Percentiles rank a stretch among this genome's conserved stretches.
Evolutionary conservation across 495 filamentous ascomycete genomes (phyloP).

Genomic region (Hypoxylon subgilvum): DNA sequence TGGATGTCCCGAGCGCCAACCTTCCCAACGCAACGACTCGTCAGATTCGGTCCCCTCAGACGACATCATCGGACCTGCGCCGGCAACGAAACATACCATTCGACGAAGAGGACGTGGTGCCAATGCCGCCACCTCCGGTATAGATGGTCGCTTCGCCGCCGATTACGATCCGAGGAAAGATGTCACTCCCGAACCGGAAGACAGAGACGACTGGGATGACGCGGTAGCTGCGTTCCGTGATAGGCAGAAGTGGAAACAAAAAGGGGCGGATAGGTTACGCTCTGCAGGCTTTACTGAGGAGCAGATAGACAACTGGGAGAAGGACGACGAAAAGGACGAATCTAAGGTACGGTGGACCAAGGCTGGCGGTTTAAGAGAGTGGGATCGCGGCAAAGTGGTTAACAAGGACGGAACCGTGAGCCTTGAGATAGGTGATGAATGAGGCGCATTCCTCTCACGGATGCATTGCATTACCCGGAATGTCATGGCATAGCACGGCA

Average conservation of each 20-base stretch:
- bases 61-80: constrained; percentile 78
- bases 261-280: constrained; percentile 77
- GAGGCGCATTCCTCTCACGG: neutral
- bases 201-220: constrained; percentile 78
- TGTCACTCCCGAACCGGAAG: constrained; percentile 61
- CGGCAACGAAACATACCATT: constrained; percentile 59
- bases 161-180: constrained; percentile 81
- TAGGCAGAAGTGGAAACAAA: constrained; percentile 77
- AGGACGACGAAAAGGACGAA: constrained; percentile 64
- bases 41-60: constrained; percentile 78
- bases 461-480: constrained; percentile 13
- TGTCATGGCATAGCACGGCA: constrained; percentile 5
- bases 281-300: constrained; percentile 80
- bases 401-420: constrained; percentile 59
- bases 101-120: constrained; percentile 79
- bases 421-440: constrained; percentile 1
- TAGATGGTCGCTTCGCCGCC: constrained; percentile 78
- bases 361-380: constrained; percentile 81
- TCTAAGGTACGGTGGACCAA: constrained; percentile 81
- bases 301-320: constrained; percentile 80
- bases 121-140: constrained; percentile 61
- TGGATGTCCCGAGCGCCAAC: constrained; percentile 6
- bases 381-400: constrained; percentile 86
- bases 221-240: constrained; percentile 83
- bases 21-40: constrained; percentile 21